Base-by-base conservation (phyloP, 1,284 basidiomycete genomes). In the Fomes fomentarius region DNA sequence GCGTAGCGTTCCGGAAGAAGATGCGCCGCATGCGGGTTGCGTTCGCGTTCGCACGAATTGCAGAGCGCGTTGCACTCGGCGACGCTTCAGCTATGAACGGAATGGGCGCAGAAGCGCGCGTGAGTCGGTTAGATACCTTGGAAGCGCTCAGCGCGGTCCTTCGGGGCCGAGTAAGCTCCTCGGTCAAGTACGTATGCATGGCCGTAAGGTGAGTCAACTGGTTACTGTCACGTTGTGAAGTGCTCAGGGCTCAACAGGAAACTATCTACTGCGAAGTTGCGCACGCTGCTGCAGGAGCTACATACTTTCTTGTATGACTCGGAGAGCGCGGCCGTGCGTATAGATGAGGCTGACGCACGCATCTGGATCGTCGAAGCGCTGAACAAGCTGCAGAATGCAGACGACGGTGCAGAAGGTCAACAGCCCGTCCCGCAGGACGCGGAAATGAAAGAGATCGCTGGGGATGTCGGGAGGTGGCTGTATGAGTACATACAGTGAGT, bases 401-500 rank as follows among this genome's bases (percentile, higher is more conserved):
- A 26, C 2, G 55, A 44, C 3, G 41, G 47, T 4, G 48, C 12
- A 2, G 24, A 14, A 9, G 41, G 39, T 39, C n/a, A 52, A 58
- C 38, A 43, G 4, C 6, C 41, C 4, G 33, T n/a, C 1, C 48
- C 42, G 0, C 54, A 51, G 24, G 47, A 48, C 35, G 43, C 53
- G 12, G 33, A 21, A 19, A 52, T 49, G 21, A 58, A 57, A 35
- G 42, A 50, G 41, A 40, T 66, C 5, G 64, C 66, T 2, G 38
- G 52, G 0, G 45, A 38, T 0, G 44, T 68, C 9, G 73, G 76
- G 0, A 70, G 74, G 7, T 85, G 81, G 83, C 56, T 87, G 0
- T 66, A 70, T 4, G 67, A 66, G 1, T 85, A 81, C 61, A 70
- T 86, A 34, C 71, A 73, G 86, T 85, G 53, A 45, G 77, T 68